A percentile compares a stretch with the other conserved stretches of the same genome.
Conservation (phyloP, 305 asterid genomes). For the Coffea humblotiana region DNA sequence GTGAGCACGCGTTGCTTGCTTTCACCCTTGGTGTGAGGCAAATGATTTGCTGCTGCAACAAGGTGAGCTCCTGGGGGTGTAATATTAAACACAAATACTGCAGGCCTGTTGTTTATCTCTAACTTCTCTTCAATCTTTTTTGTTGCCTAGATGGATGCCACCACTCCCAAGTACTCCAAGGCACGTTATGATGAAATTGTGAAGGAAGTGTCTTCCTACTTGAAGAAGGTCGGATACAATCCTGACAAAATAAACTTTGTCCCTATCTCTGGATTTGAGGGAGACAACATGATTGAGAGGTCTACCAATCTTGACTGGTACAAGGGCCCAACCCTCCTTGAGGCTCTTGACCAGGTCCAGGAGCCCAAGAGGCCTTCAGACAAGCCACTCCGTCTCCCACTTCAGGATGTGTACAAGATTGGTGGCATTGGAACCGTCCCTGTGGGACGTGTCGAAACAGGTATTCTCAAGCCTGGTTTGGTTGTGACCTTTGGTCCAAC, state of each 20-base stretch:
- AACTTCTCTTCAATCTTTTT: background rate
- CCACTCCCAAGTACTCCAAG: slow-evolving; percentile 43
- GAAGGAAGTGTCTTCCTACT: slow-evolving; percentile 40
- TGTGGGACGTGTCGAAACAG: slow-evolving; percentile 44
- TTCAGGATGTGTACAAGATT: slow-evolving; percentile 48
- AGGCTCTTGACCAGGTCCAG: slow-evolving; percentile 29
- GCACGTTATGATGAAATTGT: slow-evolving; percentile 37
- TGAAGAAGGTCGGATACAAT: slow-evolving; percentile 46
- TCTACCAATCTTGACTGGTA: slow-evolving; percentile 43
- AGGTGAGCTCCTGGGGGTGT: slow-evolving; percentile 17
- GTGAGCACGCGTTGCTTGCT: slow-evolving; percentile 80
- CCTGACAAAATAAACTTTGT: slow-evolving; percentile 43
- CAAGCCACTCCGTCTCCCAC: slow-evolving; percentile 45
- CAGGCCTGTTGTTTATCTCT: background rate
- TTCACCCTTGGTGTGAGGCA: slow-evolving; percentile 51
- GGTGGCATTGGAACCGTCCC: slow-evolving; percentile 51
- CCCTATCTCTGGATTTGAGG: slow-evolving; percentile 46
- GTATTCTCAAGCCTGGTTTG: slow-evolving; percentile 41
- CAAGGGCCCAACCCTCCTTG: slow-evolving; percentile 43
- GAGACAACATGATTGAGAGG: slow-evolving; percentile 46
- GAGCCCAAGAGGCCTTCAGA: slow-evolving; percentile 40
- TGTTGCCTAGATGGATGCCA: slow-evolving; percentile 35
- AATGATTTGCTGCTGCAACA: slow-evolving; percentile 49
- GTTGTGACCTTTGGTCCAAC: slow-evolving; percentile 42
- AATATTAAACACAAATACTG: background rate